Evolutionary conservation across 1,284 basidiomycete genomes (phyloP).

Genomic region (Rhodotorula sp.): DNA sequence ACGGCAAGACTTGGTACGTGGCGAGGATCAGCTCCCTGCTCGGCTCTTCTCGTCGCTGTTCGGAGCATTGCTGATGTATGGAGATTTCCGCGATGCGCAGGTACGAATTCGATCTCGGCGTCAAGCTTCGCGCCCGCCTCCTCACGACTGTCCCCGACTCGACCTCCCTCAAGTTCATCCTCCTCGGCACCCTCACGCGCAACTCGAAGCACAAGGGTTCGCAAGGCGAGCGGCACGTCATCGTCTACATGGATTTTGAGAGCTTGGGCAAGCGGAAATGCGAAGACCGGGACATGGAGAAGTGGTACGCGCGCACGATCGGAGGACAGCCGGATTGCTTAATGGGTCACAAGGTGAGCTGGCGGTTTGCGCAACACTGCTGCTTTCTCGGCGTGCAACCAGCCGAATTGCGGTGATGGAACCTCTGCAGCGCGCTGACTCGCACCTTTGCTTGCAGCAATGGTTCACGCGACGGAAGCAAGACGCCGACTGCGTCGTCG

Average conservation of each 20-base stretch:
- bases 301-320: constrained; percentile 74
- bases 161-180: constrained; percentile 86
- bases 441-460: constrained; percentile 59
- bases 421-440: constrained; percentile 2
- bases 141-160: constrained; percentile 85
- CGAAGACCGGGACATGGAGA: constrained; percentile 71
- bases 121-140: constrained; percentile 69
- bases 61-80: not conserved
- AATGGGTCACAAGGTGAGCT: constrained; percentile 84
- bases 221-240: constrained; percentile 63
- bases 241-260: constrained; percentile 82
- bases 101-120: constrained; percentile 66
- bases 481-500: constrained; percentile 85
- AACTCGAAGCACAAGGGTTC: constrained; percentile 56
- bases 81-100: constrained; percentile 50
- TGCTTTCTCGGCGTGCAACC: not conserved
- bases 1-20: constrained; percentile 77
- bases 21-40: not conserved
- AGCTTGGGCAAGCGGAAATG: constrained; percentile 69
- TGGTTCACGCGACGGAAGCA: constrained; percentile 85
- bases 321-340: constrained; percentile 71
- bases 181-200: constrained; percentile 72
- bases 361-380: too few relatives aligned
- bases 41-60: not conserved
- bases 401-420: too few relatives aligned